These are phyloP conservation scores for Agaricales sp. DNA, from an alignment of 1,284 basidiomycete genomes.

Conservation along the genomic window DNA sequence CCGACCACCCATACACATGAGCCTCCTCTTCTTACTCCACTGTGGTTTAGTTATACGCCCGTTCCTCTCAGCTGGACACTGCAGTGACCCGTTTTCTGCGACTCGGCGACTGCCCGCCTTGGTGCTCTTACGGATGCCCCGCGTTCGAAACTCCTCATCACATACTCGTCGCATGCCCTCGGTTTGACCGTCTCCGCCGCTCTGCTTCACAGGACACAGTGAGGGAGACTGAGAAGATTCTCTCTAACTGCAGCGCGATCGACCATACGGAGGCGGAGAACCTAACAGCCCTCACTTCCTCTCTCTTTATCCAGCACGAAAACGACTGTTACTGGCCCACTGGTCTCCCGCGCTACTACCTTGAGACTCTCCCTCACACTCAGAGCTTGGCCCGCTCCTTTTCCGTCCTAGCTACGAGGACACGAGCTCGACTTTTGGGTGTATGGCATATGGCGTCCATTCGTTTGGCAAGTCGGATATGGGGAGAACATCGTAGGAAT, in stretches of 20 bases:
- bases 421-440: no score
- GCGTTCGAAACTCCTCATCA: constrained; percentile 8
- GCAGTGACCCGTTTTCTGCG: constrained; percentile 1
- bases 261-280: background rate
- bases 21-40: constrained; percentile 10
- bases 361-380: background rate
- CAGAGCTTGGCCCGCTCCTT: no score
- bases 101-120: background rate
- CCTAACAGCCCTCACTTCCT: background rate
- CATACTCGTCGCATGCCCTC: constrained; percentile 8
- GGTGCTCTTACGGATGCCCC: constrained; percentile 7
- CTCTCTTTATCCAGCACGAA: background rate
- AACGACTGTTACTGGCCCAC: background rate
- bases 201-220: background rate
- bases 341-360: background rate
- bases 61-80: constrained; percentile 11
- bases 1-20: constrained; percentile 9
- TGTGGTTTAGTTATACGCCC: constrained; percentile 10
- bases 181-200: background rate
- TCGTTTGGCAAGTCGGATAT: no score
- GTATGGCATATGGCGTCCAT: no score
- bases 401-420: no score
- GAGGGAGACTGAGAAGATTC: background rate
- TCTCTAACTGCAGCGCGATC: background rate
- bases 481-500: no score